Evolutionary conservation across 148 eudicot genomes (phyloP).

Genomic region (Cornus controversa): DNA sequence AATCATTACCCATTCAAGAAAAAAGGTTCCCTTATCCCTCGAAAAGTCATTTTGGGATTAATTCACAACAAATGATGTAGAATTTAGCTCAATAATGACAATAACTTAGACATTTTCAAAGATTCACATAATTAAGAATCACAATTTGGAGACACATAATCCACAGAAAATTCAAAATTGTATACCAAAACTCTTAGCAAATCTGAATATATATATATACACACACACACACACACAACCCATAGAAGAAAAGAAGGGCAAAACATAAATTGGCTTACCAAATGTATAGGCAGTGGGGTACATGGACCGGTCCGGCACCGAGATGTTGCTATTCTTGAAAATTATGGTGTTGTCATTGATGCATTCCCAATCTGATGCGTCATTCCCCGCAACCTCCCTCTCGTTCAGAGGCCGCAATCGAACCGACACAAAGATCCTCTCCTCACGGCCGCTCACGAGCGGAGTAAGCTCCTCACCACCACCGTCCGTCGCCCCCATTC

Average conservation of each 20-base stretch:
- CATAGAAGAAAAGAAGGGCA: neutral
- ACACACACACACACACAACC: neutral
- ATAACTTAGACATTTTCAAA: neutral
- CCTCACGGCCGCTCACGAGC: conserved; percentile 29
- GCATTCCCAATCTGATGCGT: conserved; percentile 91
- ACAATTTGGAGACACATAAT: neutral
- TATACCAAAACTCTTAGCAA: neutral
- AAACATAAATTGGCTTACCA: conserved; percentile 44
- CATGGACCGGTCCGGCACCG: conserved; percentile 65
- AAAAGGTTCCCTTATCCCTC: conserved; percentile 3
- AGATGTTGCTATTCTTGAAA: conserved; percentile 52
- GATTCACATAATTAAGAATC: neutral
- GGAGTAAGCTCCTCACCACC: conserved; percentile 24
- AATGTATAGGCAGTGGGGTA: conserved; percentile 81
- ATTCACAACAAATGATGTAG: neutral
- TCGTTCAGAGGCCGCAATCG: conserved; percentile 88
- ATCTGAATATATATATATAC: neutral
- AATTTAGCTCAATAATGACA: conserved; percentile 2
- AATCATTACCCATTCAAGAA: neutral
- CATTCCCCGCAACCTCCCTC: conserved; percentile 65
- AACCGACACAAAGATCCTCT: conserved; percentile 84
- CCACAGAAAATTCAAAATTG: neutral
- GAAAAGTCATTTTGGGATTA: neutral
- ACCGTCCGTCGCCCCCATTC: conserved; percentile 38
- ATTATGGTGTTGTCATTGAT: conserved; percentile 53